Conservation (phyloP, 2,329 filamentous ascomycete genomes). For the Colletotrichum sp. region DNA sequence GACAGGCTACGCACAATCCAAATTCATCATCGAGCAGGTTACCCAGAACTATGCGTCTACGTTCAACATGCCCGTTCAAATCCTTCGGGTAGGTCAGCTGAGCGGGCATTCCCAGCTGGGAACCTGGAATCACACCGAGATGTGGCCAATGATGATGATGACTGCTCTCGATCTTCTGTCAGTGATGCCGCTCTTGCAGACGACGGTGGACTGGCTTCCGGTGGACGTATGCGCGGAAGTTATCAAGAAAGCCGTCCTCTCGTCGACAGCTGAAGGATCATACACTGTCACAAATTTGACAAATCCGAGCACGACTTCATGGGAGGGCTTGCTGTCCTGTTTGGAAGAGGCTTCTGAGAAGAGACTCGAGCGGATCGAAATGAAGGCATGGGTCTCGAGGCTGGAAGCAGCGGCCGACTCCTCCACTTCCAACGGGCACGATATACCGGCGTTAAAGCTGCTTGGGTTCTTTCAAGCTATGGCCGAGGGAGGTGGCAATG, state of each 20-base stretch:
- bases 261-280: too few species aligned
- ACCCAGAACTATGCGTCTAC: background rate
- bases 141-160: conserved; percentile 16
- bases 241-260: background rate
- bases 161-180: background rate
- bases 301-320: background rate
- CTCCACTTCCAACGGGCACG: background rate
- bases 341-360: background rate
- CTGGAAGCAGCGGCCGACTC: background rate
- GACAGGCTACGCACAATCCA: conserved; percentile 11
- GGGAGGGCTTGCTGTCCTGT: background rate
- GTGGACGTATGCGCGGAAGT: background rate
- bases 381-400: background rate
- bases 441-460: background rate
- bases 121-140: conserved; percentile 3
- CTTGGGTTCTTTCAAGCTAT: conserved; percentile 7
- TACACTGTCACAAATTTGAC: background rate
- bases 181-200: background rate
- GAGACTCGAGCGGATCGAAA: background rate
- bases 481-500: background rate
- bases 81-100: conserved; percentile 5
- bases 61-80: background rate
- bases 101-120: background rate
- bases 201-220: conserved; percentile 2
- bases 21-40: conserved; percentile 3